A percentile compares a stretch with the other conserved stretches of the same genome.
These are phyloP conservation scores for Vigna trinervia DNA, from an alignment of 306 rosid genomes.

Conservation along the genomic window DNA sequence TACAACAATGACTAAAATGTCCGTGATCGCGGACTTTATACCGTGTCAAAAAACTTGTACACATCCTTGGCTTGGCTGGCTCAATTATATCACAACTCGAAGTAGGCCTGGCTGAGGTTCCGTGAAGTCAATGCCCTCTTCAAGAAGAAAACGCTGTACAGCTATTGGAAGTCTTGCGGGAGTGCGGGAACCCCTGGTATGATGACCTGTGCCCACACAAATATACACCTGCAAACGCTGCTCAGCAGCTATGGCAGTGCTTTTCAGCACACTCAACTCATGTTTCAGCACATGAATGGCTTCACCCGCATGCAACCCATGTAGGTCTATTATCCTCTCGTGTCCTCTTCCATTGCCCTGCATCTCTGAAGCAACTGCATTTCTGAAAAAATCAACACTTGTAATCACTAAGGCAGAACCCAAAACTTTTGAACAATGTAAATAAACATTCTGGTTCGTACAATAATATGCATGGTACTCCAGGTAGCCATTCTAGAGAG, in stretches of 20 bases:
- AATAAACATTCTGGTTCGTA: background rate
- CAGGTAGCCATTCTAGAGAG: background rate
- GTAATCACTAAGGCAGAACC: constrained; percentile 17
- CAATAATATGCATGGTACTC: background rate
- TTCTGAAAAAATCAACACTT: constrained; percentile 55
- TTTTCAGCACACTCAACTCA: constrained; percentile 69
- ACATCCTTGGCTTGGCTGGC: constrained; percentile 48
- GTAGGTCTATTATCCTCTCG: constrained; percentile 85
- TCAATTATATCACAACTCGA: constrained; percentile 76
- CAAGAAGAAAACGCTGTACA: constrained; percentile 80
- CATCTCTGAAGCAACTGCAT: constrained; percentile 66
- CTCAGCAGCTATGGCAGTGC: constrained; percentile 71
- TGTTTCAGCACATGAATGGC: constrained; percentile 82
- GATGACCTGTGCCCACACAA: constrained; percentile 90
- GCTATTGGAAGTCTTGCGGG: constrained; percentile 77
- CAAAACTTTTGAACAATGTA: constrained; percentile 22
- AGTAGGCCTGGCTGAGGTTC: constrained; percentile 90
- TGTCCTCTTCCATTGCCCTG: constrained; percentile 73
- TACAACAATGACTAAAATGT: constrained; percentile 61
- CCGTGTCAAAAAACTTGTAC: constrained; percentile 63
- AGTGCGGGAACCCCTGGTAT: constrained; percentile 83
- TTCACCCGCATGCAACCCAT: constrained; percentile 77
- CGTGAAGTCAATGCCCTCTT: constrained; percentile 78
- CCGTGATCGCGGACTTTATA: constrained; percentile 40
- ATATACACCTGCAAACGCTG: constrained; percentile 75